A percentile compares a stretch with the other conserved stretches of the same genome.
phyloP scores from a whole-genome alignment of 129 eudicot species.

The Helianthus tuberosus region DNA sequence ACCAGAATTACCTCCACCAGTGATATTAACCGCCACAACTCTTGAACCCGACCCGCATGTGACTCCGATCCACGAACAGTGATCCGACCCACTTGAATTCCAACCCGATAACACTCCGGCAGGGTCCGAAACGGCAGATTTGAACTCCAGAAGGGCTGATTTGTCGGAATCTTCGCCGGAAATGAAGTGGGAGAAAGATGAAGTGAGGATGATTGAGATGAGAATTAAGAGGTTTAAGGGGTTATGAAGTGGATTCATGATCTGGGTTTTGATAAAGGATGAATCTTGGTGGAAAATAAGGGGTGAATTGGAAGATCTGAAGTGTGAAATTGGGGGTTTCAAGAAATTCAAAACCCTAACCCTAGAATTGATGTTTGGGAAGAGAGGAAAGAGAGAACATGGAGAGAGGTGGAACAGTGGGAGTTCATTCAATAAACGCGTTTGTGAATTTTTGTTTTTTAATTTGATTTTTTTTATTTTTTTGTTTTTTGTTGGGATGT shows the following conservation, averaged over 20 bases:
- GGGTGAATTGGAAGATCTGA: constrained; percentile 21
- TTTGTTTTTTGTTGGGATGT: no score
- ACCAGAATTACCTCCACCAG: constrained; percentile 72
- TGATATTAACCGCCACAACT: constrained; percentile 66
- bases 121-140: constrained; percentile 60
- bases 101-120: constrained; percentile 56
- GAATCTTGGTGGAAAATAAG: constrained; percentile 16
- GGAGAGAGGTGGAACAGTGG: neutral
- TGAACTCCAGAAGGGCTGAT: constrained; percentile 69
- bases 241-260: constrained; percentile 58
- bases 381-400: neutral
- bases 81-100: constrained; percentile 46
- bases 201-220: constrained; percentile 36
- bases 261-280: constrained; percentile 36
- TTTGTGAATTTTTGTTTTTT: neutral
- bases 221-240: constrained; percentile 48
- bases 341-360: constrained; percentile 48
- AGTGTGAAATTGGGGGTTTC: constrained; percentile 26
- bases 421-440: neutral
- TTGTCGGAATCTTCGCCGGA: constrained; percentile 64
- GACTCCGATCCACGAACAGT: constrained; percentile 81
- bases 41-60: constrained; percentile 58
- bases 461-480: neutral
- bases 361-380: constrained; percentile 45
- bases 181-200: constrained; percentile 29